These are phyloP conservation scores for Neotropicomus parvogracilis DNA, from an alignment of 1,284 basidiomycete genomes.

Conservation along the genomic window DNA sequence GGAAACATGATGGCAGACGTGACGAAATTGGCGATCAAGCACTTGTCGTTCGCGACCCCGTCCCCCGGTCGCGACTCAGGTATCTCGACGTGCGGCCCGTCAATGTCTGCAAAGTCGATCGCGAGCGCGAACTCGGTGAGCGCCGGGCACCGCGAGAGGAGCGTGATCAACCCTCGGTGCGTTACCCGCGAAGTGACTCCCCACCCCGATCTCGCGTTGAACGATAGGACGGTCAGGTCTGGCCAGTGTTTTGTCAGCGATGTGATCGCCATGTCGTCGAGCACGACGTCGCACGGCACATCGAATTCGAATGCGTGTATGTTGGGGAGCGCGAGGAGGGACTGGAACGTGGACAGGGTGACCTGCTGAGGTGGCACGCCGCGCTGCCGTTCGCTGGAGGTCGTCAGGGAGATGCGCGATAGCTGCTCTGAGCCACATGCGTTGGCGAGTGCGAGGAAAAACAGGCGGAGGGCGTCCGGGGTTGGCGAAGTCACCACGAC, in stretches of 20 bases:
- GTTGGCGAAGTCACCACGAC: constrained; percentile 12
- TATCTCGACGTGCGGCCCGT: constrained; percentile 1
- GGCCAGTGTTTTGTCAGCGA: constrained; percentile 22
- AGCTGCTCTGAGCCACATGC: constrained; percentile 19
- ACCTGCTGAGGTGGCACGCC: constrained; percentile 3
- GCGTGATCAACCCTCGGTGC: constrained; percentile 15
- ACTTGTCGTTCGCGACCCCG: constrained; percentile 12
- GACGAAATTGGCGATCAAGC: constrained; percentile 17
- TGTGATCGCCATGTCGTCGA: constrained; percentile 18
- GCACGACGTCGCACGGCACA: constrained; percentile 14
- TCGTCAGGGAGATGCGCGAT: constrained; percentile 10
- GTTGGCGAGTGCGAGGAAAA: constrained; percentile 20
- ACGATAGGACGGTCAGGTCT: constrained; percentile 6
- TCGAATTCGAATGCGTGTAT: constrained; percentile 18
- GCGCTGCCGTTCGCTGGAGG: background rate
- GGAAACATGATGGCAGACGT: constrained; percentile 20
- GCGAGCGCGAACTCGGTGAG: constrained; percentile 17
- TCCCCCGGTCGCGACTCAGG: constrained; percentile 1
- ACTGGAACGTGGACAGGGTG: constrained; percentile 17
- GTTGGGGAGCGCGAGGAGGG: constrained; percentile 16
- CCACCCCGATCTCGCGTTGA: constrained; percentile 22
- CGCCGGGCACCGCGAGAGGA: constrained; percentile 9
- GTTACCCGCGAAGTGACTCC: constrained; percentile 20
- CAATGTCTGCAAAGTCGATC: constrained; percentile 19
- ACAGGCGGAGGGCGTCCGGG: constrained; percentile 18